Evolutionary conservation across 352 stramenopile genomes (phyloP), one percentile per base, ranked within the genome.

Genomic region (Phytophthora ramorum): DNA sequence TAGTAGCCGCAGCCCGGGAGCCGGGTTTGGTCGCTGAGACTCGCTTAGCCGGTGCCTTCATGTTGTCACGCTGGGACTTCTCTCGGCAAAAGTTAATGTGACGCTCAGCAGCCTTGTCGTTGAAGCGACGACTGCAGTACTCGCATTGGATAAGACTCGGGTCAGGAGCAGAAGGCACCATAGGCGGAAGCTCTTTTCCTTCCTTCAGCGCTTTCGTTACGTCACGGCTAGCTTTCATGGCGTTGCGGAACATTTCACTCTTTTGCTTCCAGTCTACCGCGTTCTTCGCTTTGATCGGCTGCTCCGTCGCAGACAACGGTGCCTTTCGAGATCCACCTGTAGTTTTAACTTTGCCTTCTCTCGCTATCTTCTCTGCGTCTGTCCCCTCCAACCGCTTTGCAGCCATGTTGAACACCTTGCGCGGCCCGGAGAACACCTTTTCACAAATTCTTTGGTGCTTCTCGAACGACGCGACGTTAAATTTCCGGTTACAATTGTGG

Each of bases 71-170:
- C 66, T 89, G 79, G 4, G 83, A 73, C 57, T 92, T 97, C 63
- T 97, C 86, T 63, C 92, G 85, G 65, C 94, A 98, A 59, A 96
- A 92, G 16, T 91, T 73, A 55, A 98, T 98, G 66, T 98, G 94
- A 3, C 94, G 76, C 48, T 98, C 93, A 1, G 92, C 94, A 0
- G 94, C 93, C 28, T 88, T 89, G 34, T 98, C 88, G 60, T 98
- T 98, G 66, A 98, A 98, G 17, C 84, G 82, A 9, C 94, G 86
- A 52, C 78, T 86, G 68, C 94, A 98, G 69, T 96, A 92, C 56
- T 96, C 91, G 66, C 94, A 98, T 37, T 87, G 89, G 19, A 98
- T 93, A 7, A 98, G 74, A 40, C 84, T 96, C 35, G 85, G 85
- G 51, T 97, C 86, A 4, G 83, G 83, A 8, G 81, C 85, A 0